These are phyloP conservation scores for Sechiopsis laciniata DNA, from an alignment of 306 rosid species.

Conservation along the genomic window DNA sequence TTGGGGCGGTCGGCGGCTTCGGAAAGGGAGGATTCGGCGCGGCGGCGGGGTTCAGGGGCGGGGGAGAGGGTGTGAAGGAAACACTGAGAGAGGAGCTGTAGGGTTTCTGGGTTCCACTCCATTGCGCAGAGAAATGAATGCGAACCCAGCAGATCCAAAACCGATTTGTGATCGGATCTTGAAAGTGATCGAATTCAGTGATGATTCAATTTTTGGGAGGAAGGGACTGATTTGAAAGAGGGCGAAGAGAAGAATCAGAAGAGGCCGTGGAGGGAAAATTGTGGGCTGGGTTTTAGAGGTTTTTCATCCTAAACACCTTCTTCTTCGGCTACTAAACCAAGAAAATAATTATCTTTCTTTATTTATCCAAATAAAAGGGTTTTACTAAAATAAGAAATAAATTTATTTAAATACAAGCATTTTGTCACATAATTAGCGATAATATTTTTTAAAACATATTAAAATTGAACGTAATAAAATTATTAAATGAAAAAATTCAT, in stretches of 20 bases:
- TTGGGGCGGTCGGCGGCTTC: slow-evolving; percentile 62
- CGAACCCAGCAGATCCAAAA: slow-evolving; percentile 6
- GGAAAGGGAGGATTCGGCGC: slow-evolving; percentile 64
- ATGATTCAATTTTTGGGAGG: neutral
- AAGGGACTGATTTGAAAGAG: neutral
- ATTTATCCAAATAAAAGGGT: neutral
- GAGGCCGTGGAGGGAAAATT: slow-evolving; percentile 20
- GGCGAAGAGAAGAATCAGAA: neutral
- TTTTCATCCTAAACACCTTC: neutral
- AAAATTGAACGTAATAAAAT: too few relatives aligned
- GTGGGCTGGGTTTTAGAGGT: slow-evolving; percentile 18
- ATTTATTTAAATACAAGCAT: too few relatives aligned
- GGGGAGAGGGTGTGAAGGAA: slow-evolving; percentile 84
- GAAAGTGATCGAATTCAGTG: neutral
- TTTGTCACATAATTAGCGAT: too few relatives aligned
- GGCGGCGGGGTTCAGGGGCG: slow-evolving; percentile 81
- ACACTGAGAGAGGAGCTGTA: slow-evolving; percentile 73
- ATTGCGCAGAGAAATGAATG: slow-evolving; percentile 23
- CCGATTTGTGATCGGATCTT: neutral
- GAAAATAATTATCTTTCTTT: too few relatives aligned
- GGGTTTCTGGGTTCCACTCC: slow-evolving; percentile 86
- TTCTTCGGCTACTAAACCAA: neutral
- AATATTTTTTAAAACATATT: too few relatives aligned
- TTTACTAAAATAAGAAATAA: too few relatives aligned
- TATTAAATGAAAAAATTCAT: too few relatives aligned